Evolutionary conservation across 2,329 filamentous ascomycete species (phyloP), one percentile per base, ranked within the genome.

Genomic region (Fusarium oxysporum): DNA sequence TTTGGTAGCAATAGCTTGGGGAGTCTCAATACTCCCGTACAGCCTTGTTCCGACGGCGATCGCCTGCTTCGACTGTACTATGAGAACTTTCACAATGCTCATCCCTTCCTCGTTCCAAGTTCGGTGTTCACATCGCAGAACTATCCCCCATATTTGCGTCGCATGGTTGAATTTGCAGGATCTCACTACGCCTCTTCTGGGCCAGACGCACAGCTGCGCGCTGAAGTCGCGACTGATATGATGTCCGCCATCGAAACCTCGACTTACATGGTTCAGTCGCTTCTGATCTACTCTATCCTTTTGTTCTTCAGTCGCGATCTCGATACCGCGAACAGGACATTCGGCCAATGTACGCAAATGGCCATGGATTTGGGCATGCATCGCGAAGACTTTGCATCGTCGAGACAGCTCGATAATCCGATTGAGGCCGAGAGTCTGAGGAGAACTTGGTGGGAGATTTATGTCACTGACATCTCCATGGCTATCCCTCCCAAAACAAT

Each of bases 391-490:
- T 76, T 72, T 40, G 59, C 72, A 4, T 55, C 71, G 1, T 61
- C 74, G 0, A 53, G 47, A 10, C 59, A 74, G 16, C 37, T 72
- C 0, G 71, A 72, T 0, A 60, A 48, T 13, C 71, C 68, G 0
- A 63, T 76, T 8, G 72, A 76, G 14, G 71, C 68, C 1, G 74
- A 76, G 32, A 76, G 74, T 16, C 40, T 77, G 3, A 70, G 74
- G 13, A 64, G 74, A 25, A 76, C 74, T 0, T 76, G 74, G 74
- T 76, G 74, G 74, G 74, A 76, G 30, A 74, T 76, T 13, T 76
- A 72, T 10, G 62, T 76, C 1, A 76, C 72, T 2, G 74, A 76
- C 2, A 64, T 75, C 4, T 53, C 74, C 19, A 77, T 76, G 68
- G 70, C 74, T 0, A 60, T 75, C 8, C 65, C 72, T 0, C 73